These are phyloP conservation scores for Irineochytrium annulatum DNA, from an alignment of 192 early-diverging fungal species.

Conservation along the genomic window DNA sequence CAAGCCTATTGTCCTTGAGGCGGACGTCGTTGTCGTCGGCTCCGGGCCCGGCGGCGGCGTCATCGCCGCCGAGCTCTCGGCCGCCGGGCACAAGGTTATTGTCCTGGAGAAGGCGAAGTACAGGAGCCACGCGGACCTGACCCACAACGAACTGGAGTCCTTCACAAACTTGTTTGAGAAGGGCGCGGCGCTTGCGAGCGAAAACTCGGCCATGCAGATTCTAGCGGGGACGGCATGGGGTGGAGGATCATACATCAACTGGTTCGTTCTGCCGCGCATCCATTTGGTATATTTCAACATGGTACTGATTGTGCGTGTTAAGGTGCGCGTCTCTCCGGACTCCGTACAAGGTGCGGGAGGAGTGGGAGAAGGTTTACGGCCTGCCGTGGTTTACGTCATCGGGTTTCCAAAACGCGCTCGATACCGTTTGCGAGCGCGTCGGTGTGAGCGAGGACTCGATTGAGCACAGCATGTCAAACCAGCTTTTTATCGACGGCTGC, in stretches of 20 bases:
- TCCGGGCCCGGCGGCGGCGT: conserved; percentile 69
- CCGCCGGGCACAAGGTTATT: conserved; percentile 62
- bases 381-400: conserved; percentile 57
- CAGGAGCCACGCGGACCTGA: conserved; percentile 48
- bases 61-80: conserved; percentile 59
- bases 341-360: conserved; percentile 62
- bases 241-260: conserved; percentile 72
- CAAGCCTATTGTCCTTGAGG: conserved; percentile 18
- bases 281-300: conserved; percentile 11
- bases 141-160: conserved; percentile 46
- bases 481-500: conserved; percentile 63
- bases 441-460: conserved; percentile 51
- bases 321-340: conserved; percentile 38
- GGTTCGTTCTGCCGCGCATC: conserved; percentile 44
- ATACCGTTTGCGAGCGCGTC: conserved; percentile 51
- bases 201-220: conserved; percentile 52
- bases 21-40: conserved; percentile 69
- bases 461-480: conserved; percentile 62
- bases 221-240: conserved; percentile 67
- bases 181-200: conserved; percentile 38
- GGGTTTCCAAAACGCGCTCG: conserved; percentile 48
- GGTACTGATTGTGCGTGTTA: conserved; percentile 8
- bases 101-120: conserved; percentile 72
- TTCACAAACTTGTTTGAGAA: conserved; percentile 54
- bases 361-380: conserved; percentile 63